Evolutionary conservation across 2,329 filamentous ascomycete species (phyloP), one percentile per base, ranked within the genome.

Genomic region (Neurospora crassa): DNA sequence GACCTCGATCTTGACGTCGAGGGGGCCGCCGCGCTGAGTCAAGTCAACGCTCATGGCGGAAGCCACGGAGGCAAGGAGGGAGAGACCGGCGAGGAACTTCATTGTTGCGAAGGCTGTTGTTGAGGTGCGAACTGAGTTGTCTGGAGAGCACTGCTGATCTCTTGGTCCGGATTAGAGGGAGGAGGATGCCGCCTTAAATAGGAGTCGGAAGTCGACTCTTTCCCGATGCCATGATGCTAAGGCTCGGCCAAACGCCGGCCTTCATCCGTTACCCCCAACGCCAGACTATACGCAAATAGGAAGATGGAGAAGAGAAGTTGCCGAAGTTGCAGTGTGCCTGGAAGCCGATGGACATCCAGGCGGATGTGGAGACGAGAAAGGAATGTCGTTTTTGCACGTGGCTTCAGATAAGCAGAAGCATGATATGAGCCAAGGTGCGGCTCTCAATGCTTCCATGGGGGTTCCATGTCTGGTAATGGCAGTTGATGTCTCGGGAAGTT

Each of bases 1-100:
- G 75, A 83, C 80, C 77, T 84, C 79, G 71, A 87, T 81, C 76
- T 83, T 79, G 72, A 85, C 82, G 24, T 83, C 79, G 68, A 85
- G 78, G 70, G 83, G 81, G 73, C 80, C 76, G 76, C 81, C 76
- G 76, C 83, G 76, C 79, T 82, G 80, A 76, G 73, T 73, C 67
- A 78, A 71, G 70, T 78, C 75, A 68, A 81, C 72, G 43, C 80
- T 79, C 47, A 79, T 76, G 72, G 81, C 81, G 69, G 78, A 78
- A 67, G 78, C 81, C 71, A 81, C 68, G 68, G 81, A 77, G 72
- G 79, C 80, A 71, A 83, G 72, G 67, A 80, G 76, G 59, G 79
- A 75, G 72, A 82, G 68, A 72, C 78, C 76, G 47, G 77, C 68
- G 74, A 82, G 73, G 76, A 82, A 79, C 79, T 82, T 83, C 82